phyloP scores from a whole-genome alignment of 2,329 filamentous ascomycete species.

The Beauveria pseudobassiana region DNA sequence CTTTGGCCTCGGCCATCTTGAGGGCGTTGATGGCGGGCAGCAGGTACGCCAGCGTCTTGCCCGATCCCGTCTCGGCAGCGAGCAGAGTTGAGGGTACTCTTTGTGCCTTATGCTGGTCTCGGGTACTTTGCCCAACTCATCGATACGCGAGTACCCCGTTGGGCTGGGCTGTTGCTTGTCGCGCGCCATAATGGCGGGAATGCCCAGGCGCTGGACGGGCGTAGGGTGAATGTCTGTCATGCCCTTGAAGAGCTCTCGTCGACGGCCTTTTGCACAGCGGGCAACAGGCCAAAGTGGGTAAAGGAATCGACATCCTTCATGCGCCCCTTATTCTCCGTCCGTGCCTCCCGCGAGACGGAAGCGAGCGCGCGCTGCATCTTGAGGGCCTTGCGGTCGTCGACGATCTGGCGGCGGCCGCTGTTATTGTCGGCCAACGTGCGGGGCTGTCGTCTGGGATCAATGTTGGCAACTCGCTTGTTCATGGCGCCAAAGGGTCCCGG shows the following conservation, averaged over 20 bases:
- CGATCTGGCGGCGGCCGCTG: slow-evolving; percentile 26
- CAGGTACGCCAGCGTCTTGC: slow-evolving; percentile 91
- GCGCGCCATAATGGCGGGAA: slow-evolving; percentile 63
- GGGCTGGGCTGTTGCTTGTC: no score
- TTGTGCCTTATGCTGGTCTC: slow-evolving; percentile 3
- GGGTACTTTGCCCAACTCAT: slow-evolving; percentile 33
- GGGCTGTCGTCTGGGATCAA: slow-evolving; percentile 20
- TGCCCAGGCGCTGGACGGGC: slow-evolving; percentile 81
- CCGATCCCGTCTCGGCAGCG: slow-evolving; percentile 92
- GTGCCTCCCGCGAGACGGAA: slow-evolving; percentile 57
- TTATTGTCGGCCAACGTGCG: slow-evolving; percentile 15
- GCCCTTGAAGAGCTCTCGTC: slow-evolving; percentile 62
- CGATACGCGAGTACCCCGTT: no score
- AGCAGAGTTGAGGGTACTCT: slow-evolving; percentile 56
- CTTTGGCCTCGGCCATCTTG: slow-evolving; percentile 63
- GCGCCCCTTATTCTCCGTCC: slow-evolving; percentile 41
- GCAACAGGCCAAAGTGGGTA: slow-evolving; percentile 70
- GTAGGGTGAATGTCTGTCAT: slow-evolving; percentile 74
- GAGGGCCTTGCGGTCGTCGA: slow-evolving; percentile 59
- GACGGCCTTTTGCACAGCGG: slow-evolving; percentile 63
- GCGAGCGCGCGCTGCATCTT: slow-evolving; percentile 86
- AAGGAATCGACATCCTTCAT: slow-evolving; percentile 61
- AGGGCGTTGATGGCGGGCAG: slow-evolving; percentile 78
- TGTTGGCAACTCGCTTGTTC: slow-evolving; percentile 45
- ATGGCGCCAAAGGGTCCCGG: slow-evolving; percentile 48